Evolutionary conservation across 1,284 basidiomycete genomes (phyloP).

Genomic region (Hymenochaete sp.): DNA sequence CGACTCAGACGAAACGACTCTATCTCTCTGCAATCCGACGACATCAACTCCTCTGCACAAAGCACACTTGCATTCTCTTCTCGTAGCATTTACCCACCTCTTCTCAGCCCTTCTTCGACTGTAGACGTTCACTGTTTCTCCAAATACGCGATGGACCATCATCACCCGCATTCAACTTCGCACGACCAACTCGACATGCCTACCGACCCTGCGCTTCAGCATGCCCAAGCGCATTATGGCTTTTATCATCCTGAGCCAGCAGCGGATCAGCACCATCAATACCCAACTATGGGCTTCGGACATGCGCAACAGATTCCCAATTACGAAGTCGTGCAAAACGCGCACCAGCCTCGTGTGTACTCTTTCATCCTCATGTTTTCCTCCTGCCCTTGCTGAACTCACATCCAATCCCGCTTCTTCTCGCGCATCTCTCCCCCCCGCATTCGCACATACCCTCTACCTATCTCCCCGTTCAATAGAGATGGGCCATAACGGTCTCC

Average conservation of each 20-base stretch:
- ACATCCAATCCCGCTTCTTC: slow-evolving; percentile 11
- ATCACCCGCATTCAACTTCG: slow-evolving; percentile 14
- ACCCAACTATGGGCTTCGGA: slow-evolving; percentile 14
- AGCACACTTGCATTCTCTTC: slow-evolving; percentile 1
- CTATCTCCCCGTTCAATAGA: too few species aligned
- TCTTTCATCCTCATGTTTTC: slow-evolving; percentile 22
- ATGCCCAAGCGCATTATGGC: slow-evolving; percentile 14
- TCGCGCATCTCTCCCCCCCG: slow-evolving; percentile 21
- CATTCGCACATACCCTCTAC: too few species aligned
- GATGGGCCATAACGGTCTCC: slow-evolving; percentile 20
- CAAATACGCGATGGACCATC: slow-evolving; percentile 14
- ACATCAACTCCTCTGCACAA: slow-evolving; percentile 7
- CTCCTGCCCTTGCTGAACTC: slow-evolving; percentile 18
- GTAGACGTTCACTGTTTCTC: too few species aligned
- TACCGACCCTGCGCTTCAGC: slow-evolving; percentile 17
- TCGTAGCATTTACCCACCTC: slow-evolving; percentile 2
- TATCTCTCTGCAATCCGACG: slow-evolving; percentile 1
- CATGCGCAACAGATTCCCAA: slow-evolving; percentile 17
- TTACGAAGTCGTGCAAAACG: slow-evolving; percentile 22
- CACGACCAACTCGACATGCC: slow-evolving; percentile 18
- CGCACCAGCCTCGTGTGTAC: slow-evolving; percentile 24
- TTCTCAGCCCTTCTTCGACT: neutral
- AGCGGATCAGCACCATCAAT: slow-evolving; percentile 7
- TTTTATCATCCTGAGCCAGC: slow-evolving; percentile 16
- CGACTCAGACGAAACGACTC: slow-evolving; percentile 11